Percentiles rank a stretch among this genome's conserved stretches.
Conservation (phyloP, 1,139 yeast genomes). For the Zygosaccharomyces sapae region DNA sequence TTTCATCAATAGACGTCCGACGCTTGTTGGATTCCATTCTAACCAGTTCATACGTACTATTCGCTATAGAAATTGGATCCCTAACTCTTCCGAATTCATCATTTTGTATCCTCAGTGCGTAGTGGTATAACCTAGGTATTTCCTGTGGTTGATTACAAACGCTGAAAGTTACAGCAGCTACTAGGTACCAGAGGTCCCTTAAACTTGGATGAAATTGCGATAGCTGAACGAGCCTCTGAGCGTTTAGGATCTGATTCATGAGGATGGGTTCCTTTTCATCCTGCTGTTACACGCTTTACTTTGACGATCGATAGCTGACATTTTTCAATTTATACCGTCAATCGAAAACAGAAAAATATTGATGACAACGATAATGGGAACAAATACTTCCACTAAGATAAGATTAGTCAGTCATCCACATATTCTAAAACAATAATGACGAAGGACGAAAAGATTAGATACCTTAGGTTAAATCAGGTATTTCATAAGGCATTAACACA, state of each 20-base stretch:
- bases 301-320: background rate
- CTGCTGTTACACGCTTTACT: background rate
- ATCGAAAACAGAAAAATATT: background rate
- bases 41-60: conserved; percentile 21
- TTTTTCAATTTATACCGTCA: conserved; percentile 1
- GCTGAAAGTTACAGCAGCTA: conserved; percentile 79
- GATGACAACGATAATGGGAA: background rate
- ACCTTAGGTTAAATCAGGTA: conserved; percentile 51
- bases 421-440: conserved; percentile 7
- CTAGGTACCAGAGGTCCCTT: conserved; percentile 60
- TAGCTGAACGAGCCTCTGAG: conserved; percentile 58
- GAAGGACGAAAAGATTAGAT: conserved; percentile 41
- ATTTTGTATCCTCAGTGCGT: conserved; percentile 56
- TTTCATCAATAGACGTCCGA: conserved; percentile 18
- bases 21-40: conserved; percentile 11
- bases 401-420: background rate
- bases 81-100: conserved; percentile 22
- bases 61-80: conserved; percentile 22
- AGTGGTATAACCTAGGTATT: conserved; percentile 69
- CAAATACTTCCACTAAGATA: background rate
- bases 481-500: conserved; percentile 65
- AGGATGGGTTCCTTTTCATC: background rate
- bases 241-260: conserved; percentile 42
- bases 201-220: conserved; percentile 49
- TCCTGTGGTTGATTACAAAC: conserved; percentile 81